A percentile compares a stretch with the other conserved stretches of the same genome.
Evolutionary conservation across 2,329 filamentous ascomycete genomes (phyloP).

Genomic region (Diaporthe amygdali): DNA sequence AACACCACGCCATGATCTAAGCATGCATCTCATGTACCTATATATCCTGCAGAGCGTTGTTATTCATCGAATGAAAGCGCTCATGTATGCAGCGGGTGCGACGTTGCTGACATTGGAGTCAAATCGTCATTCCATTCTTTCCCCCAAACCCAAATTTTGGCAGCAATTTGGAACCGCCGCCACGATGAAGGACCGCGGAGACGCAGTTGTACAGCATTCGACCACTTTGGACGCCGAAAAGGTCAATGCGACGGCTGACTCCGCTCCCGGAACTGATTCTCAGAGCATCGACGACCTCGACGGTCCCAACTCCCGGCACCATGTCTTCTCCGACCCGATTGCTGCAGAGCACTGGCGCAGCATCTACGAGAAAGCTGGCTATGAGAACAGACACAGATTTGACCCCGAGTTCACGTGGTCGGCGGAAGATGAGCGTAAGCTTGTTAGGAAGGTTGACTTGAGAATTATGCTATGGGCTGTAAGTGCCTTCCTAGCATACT

Average conservation of each 20-base stretch:
- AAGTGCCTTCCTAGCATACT: neutral
- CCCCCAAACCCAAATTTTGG: neutral
- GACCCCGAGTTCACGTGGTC: slow-evolving; percentile 62
- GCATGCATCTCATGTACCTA: slow-evolving; percentile 2
- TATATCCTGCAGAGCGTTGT: slow-evolving; percentile 23
- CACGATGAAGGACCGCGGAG: neutral
- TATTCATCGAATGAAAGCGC: neutral
- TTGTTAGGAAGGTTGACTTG: slow-evolving; percentile 55
- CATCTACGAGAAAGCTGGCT: slow-evolving; percentile 59
- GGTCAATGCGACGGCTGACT: neutral
- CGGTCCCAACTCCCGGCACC: slow-evolving; percentile 28
- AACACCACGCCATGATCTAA: slow-evolving; percentile 12
- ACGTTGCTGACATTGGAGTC: neutral
- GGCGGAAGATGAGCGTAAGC: slow-evolving; percentile 53
- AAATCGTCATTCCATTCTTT: neutral
- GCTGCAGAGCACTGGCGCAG: slow-evolving; percentile 56
- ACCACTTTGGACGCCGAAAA: neutral
- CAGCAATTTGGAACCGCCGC: neutral
- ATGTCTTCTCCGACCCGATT: slow-evolving; percentile 50
- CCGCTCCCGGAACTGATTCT: neutral
- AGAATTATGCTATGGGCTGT: slow-evolving; percentile 38
- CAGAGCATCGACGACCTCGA: neutral
- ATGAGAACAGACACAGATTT: slow-evolving; percentile 67
- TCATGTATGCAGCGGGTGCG: neutral
- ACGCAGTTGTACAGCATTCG: neutral